These are phyloP conservation scores for Hanseniaspora valbyensis DNA, from an alignment of 805 yeast genomes.

Conservation along the genomic window DNA sequence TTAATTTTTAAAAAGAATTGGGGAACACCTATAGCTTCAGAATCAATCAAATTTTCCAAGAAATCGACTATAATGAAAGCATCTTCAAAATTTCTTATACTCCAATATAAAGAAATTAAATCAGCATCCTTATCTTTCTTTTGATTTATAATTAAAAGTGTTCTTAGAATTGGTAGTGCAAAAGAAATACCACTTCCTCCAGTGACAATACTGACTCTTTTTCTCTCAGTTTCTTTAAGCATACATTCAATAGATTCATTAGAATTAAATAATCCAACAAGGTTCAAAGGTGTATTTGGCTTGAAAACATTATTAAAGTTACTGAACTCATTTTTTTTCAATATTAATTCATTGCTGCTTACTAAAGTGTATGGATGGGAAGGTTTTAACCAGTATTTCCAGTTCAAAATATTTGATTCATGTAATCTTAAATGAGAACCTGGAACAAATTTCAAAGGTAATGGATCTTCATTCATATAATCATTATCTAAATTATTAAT, in stretches of 20 bases:
- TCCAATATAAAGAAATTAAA: slow-evolving; percentile 39
- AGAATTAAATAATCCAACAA: slow-evolving; percentile 6
- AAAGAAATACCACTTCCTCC: slow-evolving; percentile 70
- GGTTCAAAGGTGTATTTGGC: background rate
- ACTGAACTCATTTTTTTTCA: slow-evolving; percentile 10
- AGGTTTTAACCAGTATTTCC: slow-evolving; percentile 41
- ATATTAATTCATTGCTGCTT: slow-evolving; percentile 28
- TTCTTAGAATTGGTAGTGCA: slow-evolving; percentile 30
- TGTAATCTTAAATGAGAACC: slow-evolving; percentile 52
- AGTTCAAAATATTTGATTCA: slow-evolving; percentile 27
- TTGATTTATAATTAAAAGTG: background rate
- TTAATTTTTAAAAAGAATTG: background rate
- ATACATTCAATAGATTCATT: slow-evolving; percentile 34
- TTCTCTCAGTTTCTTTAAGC: slow-evolving; percentile 22
- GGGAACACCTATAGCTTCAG: background rate
- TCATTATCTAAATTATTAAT: slow-evolving; percentile 21
- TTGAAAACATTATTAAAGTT: background rate
- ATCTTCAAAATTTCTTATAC: slow-evolving; percentile 39
- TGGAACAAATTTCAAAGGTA: slow-evolving; percentile 25
- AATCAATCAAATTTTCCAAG: background rate
- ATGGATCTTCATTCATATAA: background rate
- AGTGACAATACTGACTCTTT: slow-evolving; percentile 35
- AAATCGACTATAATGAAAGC: slow-evolving; percentile 35
- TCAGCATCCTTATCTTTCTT: background rate
- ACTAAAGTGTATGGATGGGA: slow-evolving; percentile 61